Percentiles rank a stretch among this genome's conserved stretches.
phyloP scores from a whole-genome alignment of 257 asterid species.

The Rauvolfia tetraphylla region DNA sequence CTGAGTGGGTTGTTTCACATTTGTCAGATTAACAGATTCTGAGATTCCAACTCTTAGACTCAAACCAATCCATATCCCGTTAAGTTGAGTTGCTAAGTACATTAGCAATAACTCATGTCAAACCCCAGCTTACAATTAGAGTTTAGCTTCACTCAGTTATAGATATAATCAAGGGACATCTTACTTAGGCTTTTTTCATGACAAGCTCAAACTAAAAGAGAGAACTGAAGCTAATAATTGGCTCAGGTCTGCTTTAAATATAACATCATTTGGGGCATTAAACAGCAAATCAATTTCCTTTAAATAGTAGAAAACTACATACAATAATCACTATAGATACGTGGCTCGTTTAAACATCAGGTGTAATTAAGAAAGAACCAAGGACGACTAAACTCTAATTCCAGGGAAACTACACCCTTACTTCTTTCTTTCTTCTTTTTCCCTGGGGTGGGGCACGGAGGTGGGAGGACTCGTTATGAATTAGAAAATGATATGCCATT shows the following conservation, averaged over 20 bases:
- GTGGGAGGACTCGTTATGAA: too few species aligned
- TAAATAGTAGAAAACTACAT: background rate
- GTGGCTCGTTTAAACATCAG: background rate
- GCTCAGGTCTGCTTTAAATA: background rate
- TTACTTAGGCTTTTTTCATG: background rate
- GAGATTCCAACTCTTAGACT: background rate
- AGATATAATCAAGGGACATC: background rate
- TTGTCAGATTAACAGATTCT: background rate
- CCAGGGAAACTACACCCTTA: background rate
- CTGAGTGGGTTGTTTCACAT: background rate
- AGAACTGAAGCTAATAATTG: background rate
- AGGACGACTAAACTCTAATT: background rate
- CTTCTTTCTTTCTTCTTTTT: too few species aligned
- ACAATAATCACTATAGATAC: background rate
- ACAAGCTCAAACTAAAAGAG: background rate
- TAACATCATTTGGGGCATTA: background rate
- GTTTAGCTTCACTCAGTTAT: background rate
- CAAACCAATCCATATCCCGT: background rate
- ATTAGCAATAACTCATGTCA: too few species aligned
- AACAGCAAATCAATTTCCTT: background rate
- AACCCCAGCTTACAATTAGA: background rate
- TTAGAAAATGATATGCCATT: background rate
- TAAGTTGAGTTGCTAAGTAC: background rate
- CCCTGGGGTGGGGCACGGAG: too few species aligned
- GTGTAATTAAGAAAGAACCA: background rate